Percentiles rank a stretch among this genome's conserved stretches.
phyloP scores from a whole-genome alignment of 2,329 filamentous ascomycete genomes.

The Lithohypha guttulata region DNA sequence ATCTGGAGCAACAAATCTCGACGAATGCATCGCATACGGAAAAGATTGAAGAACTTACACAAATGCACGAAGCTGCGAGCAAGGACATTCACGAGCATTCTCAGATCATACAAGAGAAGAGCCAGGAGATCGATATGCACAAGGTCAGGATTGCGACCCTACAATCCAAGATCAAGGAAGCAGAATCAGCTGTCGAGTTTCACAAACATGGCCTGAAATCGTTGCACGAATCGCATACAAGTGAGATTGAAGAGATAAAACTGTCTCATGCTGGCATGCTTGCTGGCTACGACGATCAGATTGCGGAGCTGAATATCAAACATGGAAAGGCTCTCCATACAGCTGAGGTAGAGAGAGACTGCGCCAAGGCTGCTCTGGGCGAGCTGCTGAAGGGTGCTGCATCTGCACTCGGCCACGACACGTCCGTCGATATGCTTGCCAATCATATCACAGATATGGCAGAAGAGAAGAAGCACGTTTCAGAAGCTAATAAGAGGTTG shows the following conservation, averaged over 20 bases:
- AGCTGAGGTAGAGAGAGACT: constrained; percentile 53
- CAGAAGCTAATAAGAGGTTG: constrained; percentile 16
- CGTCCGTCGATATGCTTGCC: constrained; percentile 20
- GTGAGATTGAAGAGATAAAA: constrained; percentile 24
- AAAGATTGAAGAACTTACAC: constrained; percentile 64
- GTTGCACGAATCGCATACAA: constrained; percentile 29
- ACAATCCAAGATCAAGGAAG: constrained; percentile 37
- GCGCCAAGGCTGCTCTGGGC: constrained; percentile 29
- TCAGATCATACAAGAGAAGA: constrained; percentile 47
- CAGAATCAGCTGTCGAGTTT: constrained; percentile 42
- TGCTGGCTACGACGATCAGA: constrained; percentile 28
- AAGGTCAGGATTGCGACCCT: constrained; percentile 20
- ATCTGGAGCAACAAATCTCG: constrained; percentile 72
- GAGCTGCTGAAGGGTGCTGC: constrained; percentile 16
- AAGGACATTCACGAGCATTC: constrained; percentile 57
- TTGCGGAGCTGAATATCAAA: constrained; percentile 32
- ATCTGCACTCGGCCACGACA: constrained; percentile 20
- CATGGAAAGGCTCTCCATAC: constrained; percentile 38
- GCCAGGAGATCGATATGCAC: constrained; percentile 37
- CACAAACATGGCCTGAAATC: constrained; percentile 38
- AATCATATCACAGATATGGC: constrained; percentile 20
- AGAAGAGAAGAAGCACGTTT: constrained; percentile 18
- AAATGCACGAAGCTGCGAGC: constrained; percentile 55
- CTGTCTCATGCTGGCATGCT: constrained; percentile 19
- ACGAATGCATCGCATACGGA: constrained; percentile 58